Evolutionary conservation across 352 stramenopile genomes (phyloP), one percentile per base, ranked within the genome.

Genomic region (Pythium pectinolyticum): DNA sequence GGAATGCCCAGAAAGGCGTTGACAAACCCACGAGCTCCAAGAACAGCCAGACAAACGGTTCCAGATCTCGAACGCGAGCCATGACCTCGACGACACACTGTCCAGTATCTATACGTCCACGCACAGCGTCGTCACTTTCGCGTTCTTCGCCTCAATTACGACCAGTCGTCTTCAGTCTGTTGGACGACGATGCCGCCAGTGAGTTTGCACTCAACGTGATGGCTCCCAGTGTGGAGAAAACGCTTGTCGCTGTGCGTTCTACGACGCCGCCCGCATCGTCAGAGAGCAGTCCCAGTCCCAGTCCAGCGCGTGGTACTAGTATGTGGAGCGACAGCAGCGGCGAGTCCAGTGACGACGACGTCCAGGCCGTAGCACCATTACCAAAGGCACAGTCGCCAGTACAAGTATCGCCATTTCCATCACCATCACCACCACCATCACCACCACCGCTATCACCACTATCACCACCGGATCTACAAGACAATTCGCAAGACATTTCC

Each of bases 221-320:
- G 31, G 77, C 72, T 24, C 55, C 70, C 40, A 58, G 54, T 17
- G 48, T 57, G 6, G 70, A 80, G 24, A 49, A 63, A 28, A n/a
- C n/a, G n/a, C n/a, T n/a, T n/a, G 41, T 69, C 4, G 55, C 37
- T 12, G 59, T 45, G 46, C 53, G 68, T 9, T 48, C 70, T 20
- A 67, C 66, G 24, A 40, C 63, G 28, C 27, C 66, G 17, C 64
- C n/a, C 58, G 25, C 61, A 51, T 5, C n/a, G n/a, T 12, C 40
- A 28, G n/a, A 28, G 25, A n/a, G 40, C 40, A 10, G 25, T 22
- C 11, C 40, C 40, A 15, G 40, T 28, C 4, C 40, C 40, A n/a
- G n/a, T 47, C 40, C 40, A 17, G 40, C 28, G 6, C 25, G 40
- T 22, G 28, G 40, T 11, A n/a, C 40, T 28, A 17, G 40, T 10